Conservation (phyloP, 1,284 basidiomycete genomes). For the Rhodotorula sp. region DNA sequence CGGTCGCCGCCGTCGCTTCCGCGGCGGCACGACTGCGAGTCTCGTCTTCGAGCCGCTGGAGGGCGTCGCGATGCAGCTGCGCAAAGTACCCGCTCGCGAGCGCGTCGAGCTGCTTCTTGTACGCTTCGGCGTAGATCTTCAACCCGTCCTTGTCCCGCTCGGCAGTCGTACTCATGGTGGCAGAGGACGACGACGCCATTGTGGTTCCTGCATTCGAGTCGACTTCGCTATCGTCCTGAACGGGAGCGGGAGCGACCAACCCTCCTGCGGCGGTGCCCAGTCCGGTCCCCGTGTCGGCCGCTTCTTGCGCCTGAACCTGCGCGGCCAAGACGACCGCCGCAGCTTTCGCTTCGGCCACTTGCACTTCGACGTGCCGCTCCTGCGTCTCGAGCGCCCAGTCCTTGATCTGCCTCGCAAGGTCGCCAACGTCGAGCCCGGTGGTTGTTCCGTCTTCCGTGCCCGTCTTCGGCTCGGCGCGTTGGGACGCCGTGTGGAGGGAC, state of each 20-base stretch:
- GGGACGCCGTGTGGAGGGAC: conserved; percentile 9
- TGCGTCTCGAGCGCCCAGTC: conserved; percentile 36
- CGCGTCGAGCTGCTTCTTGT: conserved; percentile 38
- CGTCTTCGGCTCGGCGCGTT: not conserved
- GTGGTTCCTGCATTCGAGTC: not conserved
- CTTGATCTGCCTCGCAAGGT: conserved; percentile 35
- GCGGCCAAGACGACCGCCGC: conserved; percentile 37
- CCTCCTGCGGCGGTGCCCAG: not conserved
- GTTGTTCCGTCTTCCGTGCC: not conserved
- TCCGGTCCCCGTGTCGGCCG: not conserved
- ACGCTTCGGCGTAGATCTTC: conserved; percentile 34
- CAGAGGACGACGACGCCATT: no score
- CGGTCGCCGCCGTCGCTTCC: not conserved
- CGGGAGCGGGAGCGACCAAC: not conserved
- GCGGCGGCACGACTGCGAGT: not conserved
- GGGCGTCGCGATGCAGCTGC: conserved; percentile 39
- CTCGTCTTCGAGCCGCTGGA: conserved; percentile 29
- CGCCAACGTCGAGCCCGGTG: conserved; percentile 12
- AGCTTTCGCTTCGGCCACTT: conserved; percentile 29
- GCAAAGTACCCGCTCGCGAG: conserved; percentile 41
- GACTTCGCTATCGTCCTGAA: not conserved
- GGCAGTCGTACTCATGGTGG: not conserved
- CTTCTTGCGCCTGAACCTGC: conserved; percentile 22
- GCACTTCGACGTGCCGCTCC: conserved; percentile 32
- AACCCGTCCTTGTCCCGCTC: conserved; percentile 25